Percentiles rank a stretch among this genome's conserved stretches.
These are phyloP conservation scores for Ophiognomonia clavigignenti-juglandacearum DNA, from an alignment of 2,329 filamentous ascomycete genomes.

Conservation along the genomic window DNA sequence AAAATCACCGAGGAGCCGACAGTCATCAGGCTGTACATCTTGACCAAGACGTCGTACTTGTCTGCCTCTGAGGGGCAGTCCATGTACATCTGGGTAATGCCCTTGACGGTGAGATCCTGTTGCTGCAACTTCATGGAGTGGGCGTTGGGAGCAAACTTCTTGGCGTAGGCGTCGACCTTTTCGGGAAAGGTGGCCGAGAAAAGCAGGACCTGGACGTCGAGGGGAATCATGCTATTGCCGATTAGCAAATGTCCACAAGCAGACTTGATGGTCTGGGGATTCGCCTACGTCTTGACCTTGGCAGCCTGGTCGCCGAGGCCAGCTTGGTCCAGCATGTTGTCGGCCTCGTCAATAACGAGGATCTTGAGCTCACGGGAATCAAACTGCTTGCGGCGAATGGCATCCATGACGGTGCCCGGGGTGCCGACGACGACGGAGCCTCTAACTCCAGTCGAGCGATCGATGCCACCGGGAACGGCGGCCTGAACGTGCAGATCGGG, in stretches of 20 bases:
- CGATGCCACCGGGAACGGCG: slow-evolving; percentile 74
- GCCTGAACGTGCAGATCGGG: slow-evolving; percentile 70
- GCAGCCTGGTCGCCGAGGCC: slow-evolving; percentile 93
- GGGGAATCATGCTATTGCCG: slow-evolving; percentile 61
- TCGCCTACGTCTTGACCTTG: slow-evolving; percentile 74
- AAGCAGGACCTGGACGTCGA: slow-evolving; percentile 76
- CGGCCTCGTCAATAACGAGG: slow-evolving; percentile 91
- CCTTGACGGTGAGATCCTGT: slow-evolving; percentile 90
- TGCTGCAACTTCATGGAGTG: slow-evolving; percentile 85
- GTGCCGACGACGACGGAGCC: slow-evolving; percentile 87
- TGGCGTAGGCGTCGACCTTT: slow-evolving; percentile 78
- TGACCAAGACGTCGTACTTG: slow-evolving; percentile 85
- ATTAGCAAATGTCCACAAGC: neutral
- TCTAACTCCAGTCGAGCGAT: slow-evolving; percentile 63
- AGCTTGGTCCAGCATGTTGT: slow-evolving; percentile 97
- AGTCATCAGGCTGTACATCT: slow-evolving; percentile 93
- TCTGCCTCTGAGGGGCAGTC: slow-evolving; percentile 78
- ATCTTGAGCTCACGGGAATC: slow-evolving; percentile 69
- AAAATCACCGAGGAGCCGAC: slow-evolving; percentile 98
- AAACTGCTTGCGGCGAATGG: slow-evolving; percentile 72
- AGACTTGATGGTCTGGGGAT: neutral
- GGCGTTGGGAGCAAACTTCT: slow-evolving; percentile 77
- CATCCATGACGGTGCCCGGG: slow-evolving; percentile 85
- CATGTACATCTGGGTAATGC: slow-evolving; percentile 97
- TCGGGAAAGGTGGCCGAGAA: slow-evolving; percentile 94